Percentiles rank a stretch among this genome's conserved stretches.
These are phyloP conservation scores for Leccinum longicurvipes DNA, from an alignment of 768 basidiomycete genomes.

Conservation along the genomic window DNA sequence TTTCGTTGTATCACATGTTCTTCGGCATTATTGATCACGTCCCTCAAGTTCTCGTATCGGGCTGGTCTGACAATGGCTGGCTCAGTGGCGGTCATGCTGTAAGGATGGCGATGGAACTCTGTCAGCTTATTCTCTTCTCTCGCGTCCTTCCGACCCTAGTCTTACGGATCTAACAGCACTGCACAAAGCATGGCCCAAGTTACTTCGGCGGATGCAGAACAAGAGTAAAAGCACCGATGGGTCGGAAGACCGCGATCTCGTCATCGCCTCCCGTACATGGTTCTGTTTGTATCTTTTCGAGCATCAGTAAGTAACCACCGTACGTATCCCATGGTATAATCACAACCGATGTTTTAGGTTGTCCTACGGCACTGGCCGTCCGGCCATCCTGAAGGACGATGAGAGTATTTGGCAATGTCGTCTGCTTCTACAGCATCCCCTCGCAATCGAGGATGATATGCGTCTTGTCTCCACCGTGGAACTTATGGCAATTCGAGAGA, in stretches of 20 bases:
- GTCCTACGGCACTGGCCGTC: slow-evolving; percentile 92
- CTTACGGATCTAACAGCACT: slow-evolving; percentile 50
- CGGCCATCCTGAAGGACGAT: slow-evolving; percentile 89
- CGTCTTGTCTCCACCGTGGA: slow-evolving; percentile 94
- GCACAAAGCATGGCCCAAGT: slow-evolving; percentile 87
- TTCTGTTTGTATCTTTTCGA: slow-evolving; percentile 93
- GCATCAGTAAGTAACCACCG: slow-evolving; percentile 66
- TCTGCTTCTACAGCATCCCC: slow-evolving; percentile 77
- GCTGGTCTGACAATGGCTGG: slow-evolving; percentile 97
- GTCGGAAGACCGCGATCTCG: slow-evolving; percentile 70
- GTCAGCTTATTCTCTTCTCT: slow-evolving; percentile 40
- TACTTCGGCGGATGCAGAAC: slow-evolving; percentile 74
- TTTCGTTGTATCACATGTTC: background rate
- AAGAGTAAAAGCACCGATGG: slow-evolving; percentile 47
- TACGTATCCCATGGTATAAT: background rate
- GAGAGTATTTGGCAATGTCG: slow-evolving; percentile 85
- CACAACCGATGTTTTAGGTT: slow-evolving; percentile 50
- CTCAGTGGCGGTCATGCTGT: slow-evolving; percentile 94
- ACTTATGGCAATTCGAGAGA: slow-evolving; percentile 84
- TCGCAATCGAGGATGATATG: slow-evolving; percentile 91
- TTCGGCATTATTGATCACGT: background rate
- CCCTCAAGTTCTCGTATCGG: slow-evolving; percentile 74
- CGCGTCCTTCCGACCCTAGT: background rate
- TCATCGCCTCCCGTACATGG: slow-evolving; percentile 85
- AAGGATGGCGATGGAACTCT: slow-evolving; percentile 92